Evolutionary conservation across 176 grass and related monocot genomes (phyloP).

Genomic region (Ensete ventricosum): DNA sequence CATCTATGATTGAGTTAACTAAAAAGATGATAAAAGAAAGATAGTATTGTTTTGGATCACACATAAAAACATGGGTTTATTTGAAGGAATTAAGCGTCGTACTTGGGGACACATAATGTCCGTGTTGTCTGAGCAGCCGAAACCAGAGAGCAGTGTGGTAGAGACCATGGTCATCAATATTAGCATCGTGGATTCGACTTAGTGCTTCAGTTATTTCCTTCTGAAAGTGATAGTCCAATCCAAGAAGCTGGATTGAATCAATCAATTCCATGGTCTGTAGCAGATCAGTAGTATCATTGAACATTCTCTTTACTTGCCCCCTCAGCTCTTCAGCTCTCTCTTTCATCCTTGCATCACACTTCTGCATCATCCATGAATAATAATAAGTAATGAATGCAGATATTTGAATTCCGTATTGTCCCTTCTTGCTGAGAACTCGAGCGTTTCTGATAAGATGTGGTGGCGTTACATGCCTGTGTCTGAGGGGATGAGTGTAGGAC

Average conservation of each 20-base stretch:
- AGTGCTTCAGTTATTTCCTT: not conserved
- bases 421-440: too few relatives aligned
- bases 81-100: not conserved
- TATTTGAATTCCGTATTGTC: too few relatives aligned
- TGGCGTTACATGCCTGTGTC: not conserved
- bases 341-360: not conserved
- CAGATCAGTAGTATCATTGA: not conserved
- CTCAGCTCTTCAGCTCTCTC: not conserved
- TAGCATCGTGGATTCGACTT: not conserved
- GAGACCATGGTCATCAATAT: not conserved
- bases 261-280: not conserved
- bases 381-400: too few relatives aligned
- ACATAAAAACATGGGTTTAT: not conserved
- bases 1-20: too few relatives aligned
- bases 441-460: not conserved
- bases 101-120: not conserved
- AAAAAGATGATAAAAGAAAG: too few relatives aligned
- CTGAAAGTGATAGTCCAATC: not conserved
- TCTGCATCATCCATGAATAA: not conserved
- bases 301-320: not conserved
- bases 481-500: not conserved
- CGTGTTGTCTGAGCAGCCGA: not conserved
- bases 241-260: not conserved
- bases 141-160: not conserved
- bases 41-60: too few relatives aligned